phyloP scores from a whole-genome alignment of 2,329 filamentous ascomycete species.

The Colletotrichum echinochloae region DNA sequence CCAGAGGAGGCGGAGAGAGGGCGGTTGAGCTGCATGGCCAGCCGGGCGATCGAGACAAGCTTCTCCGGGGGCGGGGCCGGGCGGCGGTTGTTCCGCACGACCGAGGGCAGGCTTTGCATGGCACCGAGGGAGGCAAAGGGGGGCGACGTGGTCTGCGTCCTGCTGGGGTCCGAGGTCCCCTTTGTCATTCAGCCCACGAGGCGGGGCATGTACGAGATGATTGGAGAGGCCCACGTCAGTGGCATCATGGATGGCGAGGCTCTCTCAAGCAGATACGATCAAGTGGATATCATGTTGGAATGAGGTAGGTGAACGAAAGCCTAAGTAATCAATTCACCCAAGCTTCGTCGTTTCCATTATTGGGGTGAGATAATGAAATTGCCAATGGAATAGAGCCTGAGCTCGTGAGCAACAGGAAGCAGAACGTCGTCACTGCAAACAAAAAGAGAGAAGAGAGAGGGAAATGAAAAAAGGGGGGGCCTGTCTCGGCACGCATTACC shows the following conservation, averaged over 20 bases:
- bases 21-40: not conserved
- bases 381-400: conserved; percentile 5
- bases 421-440: conserved; percentile 25
- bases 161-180: conserved; percentile 24
- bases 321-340: not conserved
- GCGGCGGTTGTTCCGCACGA: conserved; percentile 14
- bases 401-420: conserved; percentile 26
- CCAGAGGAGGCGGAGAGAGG: conserved; percentile 4
- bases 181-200: conserved; percentile 18
- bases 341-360: not conserved
- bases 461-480: not conserved
- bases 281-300: not conserved
- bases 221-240: conserved; percentile 26
- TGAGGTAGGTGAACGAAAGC: not conserved
- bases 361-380: not conserved
- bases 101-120: conserved; percentile 2
- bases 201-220: conserved; percentile 15
- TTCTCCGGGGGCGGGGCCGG: not conserved
- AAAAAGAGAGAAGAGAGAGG: not conserved
- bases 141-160: conserved; percentile 2
- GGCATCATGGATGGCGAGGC: conserved; percentile 28
- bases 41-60: conserved; percentile 4
- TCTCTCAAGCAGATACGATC: not conserved
- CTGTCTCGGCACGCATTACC: not conserved
- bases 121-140: conserved; percentile 1